A percentile compares a stretch with the other conserved stretches of the same genome.
Conservation (phyloP, 78 protist species). For the Mantamonas sphyraenae region DNA sequence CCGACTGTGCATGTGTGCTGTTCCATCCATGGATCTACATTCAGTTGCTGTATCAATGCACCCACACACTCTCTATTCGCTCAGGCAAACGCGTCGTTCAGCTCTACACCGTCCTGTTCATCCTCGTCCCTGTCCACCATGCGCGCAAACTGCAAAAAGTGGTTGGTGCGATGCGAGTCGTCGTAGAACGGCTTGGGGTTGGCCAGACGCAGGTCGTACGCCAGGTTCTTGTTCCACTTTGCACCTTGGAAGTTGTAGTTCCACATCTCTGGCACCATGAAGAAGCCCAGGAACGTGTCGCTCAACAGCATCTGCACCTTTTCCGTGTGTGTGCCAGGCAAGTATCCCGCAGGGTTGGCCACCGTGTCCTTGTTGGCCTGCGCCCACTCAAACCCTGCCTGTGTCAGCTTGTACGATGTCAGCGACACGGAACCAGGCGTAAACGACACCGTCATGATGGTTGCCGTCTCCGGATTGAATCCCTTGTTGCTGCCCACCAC, state of each 20-base stretch:
- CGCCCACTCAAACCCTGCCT: conserved; percentile 91
- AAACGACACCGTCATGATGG: conserved; percentile 74
- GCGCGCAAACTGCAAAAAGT: conserved; percentile 72
- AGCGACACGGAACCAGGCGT: conserved; percentile 88
- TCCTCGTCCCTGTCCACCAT: background rate
- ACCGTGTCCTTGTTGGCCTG: conserved; percentile 62
- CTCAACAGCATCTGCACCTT: conserved; percentile 92
- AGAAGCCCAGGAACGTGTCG: conserved; percentile 87
- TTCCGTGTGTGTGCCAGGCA: conserved; percentile 77
- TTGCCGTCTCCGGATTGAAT: conserved; percentile 50
- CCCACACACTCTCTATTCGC: too few species aligned
- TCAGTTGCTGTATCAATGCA: too few species aligned
- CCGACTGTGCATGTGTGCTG: too few species aligned
- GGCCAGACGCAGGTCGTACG: conserved; percentile 84
- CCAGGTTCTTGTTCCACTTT: conserved; percentile 74
- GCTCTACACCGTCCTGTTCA: too few species aligned
- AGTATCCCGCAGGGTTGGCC: conserved; percentile 64
- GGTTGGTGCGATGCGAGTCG: conserved; percentile 92
- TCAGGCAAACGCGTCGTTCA: too few species aligned
- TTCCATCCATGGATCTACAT: too few species aligned
- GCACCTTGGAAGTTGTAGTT: conserved; percentile 96
- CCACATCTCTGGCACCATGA: conserved; percentile 96
- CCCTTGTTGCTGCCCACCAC: conserved; percentile 66
- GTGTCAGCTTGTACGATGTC: conserved; percentile 87
- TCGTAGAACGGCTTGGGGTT: conserved; percentile 92